phyloP scores from a whole-genome alignment of 345 rosid genomes.

The Stellera chamaejasme region DNA sequence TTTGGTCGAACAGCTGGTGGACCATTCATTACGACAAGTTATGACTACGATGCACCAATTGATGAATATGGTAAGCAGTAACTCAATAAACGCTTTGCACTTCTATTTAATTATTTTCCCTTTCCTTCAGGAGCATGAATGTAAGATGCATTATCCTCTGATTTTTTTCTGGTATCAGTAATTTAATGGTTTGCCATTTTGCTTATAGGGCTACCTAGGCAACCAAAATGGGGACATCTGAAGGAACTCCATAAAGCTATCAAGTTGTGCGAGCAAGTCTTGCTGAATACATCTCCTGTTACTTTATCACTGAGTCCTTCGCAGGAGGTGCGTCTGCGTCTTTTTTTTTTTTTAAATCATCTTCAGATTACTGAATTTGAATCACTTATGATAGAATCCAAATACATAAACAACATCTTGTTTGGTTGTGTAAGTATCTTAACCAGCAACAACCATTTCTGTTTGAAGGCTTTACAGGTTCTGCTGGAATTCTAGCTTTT shows the following conservation, averaged over 20 bases:
- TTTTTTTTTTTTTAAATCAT: not conserved
- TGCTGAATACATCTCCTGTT: slow-evolving; percentile 44
- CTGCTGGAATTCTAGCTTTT: no score
- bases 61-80: slow-evolving; percentile 83
- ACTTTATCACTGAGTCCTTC: slow-evolving; percentile 58
- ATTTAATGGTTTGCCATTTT: slow-evolving; percentile 7
- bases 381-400: no score
- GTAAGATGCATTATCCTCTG: not conserved
- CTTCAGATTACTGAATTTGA: not conserved
- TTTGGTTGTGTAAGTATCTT: no score
- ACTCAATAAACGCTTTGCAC: not conserved
- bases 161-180: not conserved
- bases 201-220: slow-evolving; percentile 66
- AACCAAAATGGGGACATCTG: slow-evolving; percentile 97
- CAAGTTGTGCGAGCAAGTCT: slow-evolving; percentile 57
- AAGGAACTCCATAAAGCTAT: slow-evolving; percentile 78
- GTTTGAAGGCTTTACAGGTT: no score
- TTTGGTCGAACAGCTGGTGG: slow-evolving; percentile 96
- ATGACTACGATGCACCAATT: slow-evolving; percentile 96
- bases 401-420: no score
- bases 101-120: not conserved
- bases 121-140: not conserved
- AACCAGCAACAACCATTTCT: no score
- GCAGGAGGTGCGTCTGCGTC: slow-evolving; percentile 44
- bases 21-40: slow-evolving; percentile 92